A percentile compares a stretch with the other conserved stretches of the same genome.
These are phyloP conservation scores for Apostasia shenzhenica DNA, from an alignment of 106 monocot genomes.

Conservation along the genomic window DNA sequence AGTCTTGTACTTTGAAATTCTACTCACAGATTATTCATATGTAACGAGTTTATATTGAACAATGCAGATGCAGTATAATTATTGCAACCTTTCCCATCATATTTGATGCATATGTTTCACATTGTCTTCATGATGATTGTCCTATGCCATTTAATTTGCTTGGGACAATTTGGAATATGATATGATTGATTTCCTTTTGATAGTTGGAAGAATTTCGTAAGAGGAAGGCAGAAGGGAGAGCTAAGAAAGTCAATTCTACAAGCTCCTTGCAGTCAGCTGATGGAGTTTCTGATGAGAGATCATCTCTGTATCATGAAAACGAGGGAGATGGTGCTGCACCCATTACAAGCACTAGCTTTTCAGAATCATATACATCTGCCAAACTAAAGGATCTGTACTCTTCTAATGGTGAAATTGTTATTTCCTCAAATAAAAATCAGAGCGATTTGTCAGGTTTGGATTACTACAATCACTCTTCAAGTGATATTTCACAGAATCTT, in stretches of 20 bases:
- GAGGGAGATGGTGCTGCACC: slow-evolving; percentile 11
- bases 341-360: neutral
- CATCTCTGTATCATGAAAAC: slow-evolving; percentile 20
- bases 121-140: neutral
- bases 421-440: slow-evolving; percentile 21
- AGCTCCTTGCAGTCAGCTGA: slow-evolving; percentile 35
- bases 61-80: too few relatives aligned
- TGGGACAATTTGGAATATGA: neutral
- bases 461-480: slow-evolving; percentile 5
- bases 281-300: slow-evolving; percentile 21
- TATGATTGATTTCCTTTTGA: slow-evolving; percentile 10
- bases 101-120: neutral
- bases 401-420: slow-evolving; percentile 10
- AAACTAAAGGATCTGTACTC: slow-evolving; percentile 15
- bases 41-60: too few relatives aligned
- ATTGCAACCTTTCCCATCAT: too few relatives aligned
- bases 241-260: slow-evolving; percentile 40
- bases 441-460: neutral
- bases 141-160: neutral
- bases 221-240: slow-evolving; percentile 53
- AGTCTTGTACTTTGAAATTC: too few relatives aligned
- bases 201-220: slow-evolving; percentile 87
- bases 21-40: too few relatives aligned
- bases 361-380: neutral
- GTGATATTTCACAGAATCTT: slow-evolving; percentile 5